Base-by-base conservation (phyloP, 805 yeast genomes). In the Citeromyces matritensis region DNA sequence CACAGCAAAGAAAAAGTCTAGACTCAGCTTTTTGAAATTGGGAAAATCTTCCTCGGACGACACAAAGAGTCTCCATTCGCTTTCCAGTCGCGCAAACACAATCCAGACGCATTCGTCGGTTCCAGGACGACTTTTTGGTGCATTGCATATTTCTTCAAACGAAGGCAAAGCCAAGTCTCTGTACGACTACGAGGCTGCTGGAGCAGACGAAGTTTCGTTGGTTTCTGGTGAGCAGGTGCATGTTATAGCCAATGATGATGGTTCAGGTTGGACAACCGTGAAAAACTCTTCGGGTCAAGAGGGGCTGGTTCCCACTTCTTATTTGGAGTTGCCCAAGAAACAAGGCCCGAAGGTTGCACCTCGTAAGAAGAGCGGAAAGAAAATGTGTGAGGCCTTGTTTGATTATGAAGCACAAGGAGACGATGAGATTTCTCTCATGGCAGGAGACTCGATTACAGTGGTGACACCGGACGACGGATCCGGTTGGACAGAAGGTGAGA, bases 401-500 rank as follows among this genome's bases (percentile, higher is more conserved):
- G 83, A 77, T 39, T 86, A 83, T 47, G 59, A 51, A 12, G 86
- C 94, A 0, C 76, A 71, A 36, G 91, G 83, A 9, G 77, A 69
- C 15, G 88, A 81, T 43, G 98, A 91, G 52, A 50, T 91, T 35
- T 63, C 69, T 13, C 69, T 91, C 13, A 43, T 40, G 6, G 75
- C 67, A 0, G 95, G 95, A 2, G 96, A 88, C 38, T 62, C 60
- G 33, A 69, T 91, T 12, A 63, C 66, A 8, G 65, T 91, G 9
- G 44, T 80, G 1, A 74, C 66, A 19, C 82, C 73, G 31, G 80
- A 77, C 32, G 81, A 78, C 40, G 86, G 84, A 7, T 66, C 67
- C 26, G 98, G 98, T 0, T 91, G 99, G 99, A 86, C 96, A 2
- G 80, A 75, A 41, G 97, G 96, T 9, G 88, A 81, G 47, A 36